phyloP scores from a whole-genome alignment of 768 basidiomycete species.

The Amanita thiersii region DNA sequence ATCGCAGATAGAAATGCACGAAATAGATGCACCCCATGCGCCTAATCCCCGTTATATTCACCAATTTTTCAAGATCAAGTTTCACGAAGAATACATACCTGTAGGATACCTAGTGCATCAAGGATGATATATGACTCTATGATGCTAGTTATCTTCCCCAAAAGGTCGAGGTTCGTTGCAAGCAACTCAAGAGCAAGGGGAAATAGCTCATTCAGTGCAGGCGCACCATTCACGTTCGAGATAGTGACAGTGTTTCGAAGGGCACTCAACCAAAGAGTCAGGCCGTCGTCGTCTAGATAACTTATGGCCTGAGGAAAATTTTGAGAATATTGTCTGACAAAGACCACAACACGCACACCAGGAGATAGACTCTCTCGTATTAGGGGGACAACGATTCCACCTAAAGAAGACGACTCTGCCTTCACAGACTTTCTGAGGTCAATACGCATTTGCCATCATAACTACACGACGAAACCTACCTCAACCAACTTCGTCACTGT shows the following conservation, averaged over 20 bases:
- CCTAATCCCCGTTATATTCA: conserved; percentile 25
- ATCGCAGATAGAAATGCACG: conserved; percentile 45
- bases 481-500: conserved; percentile 64
- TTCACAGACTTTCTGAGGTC: conserved; percentile 48
- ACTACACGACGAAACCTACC: conserved; percentile 28
- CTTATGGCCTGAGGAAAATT: conserved; percentile 39
- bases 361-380: conserved; percentile 57
- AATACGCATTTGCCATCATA: neutral
- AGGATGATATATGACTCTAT: conserved; percentile 77
- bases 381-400: conserved; percentile 50
- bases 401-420: conserved; percentile 49
- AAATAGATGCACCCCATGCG: conserved; percentile 48
- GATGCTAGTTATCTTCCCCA: conserved; percentile 59
- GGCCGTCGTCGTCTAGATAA: conserved; percentile 71
- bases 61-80: neutral
- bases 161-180: conserved; percentile 60
- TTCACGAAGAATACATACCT: conserved; percentile 32
- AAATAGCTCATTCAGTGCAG: conserved; percentile 55
- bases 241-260: conserved; percentile 57
- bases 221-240: conserved; percentile 33
- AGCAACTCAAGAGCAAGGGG: conserved; percentile 56
- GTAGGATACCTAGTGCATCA: conserved; percentile 51
- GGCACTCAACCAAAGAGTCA: conserved; percentile 67
- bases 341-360: conserved; percentile 27
- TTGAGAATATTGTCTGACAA: neutral